phyloP scores from a whole-genome alignment of 148 eudicot genomes.

The Spergularia bocconei region DNA sequence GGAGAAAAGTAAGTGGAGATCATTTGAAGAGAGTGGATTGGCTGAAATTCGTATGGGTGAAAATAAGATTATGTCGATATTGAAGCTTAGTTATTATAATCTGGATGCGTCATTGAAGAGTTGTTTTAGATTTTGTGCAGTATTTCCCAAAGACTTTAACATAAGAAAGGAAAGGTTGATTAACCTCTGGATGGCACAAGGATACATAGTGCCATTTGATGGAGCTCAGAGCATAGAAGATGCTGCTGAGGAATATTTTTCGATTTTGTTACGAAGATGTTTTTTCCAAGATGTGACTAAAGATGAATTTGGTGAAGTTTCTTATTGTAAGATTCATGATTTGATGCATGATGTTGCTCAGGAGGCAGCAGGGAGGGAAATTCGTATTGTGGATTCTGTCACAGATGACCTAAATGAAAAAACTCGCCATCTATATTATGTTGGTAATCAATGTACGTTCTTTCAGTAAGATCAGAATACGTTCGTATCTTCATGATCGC shows the following conservation, averaged over 20 bases:
- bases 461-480: not conserved
- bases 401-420: not conserved
- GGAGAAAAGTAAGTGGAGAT: conserved; percentile 10
- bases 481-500: not conserved
- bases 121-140: conserved; percentile 22
- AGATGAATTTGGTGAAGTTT: not conserved
- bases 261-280: conserved; percentile 23
- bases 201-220: not conserved
- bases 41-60: not conserved
- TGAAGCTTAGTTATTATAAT: conserved; percentile 26
- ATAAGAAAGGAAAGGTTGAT: not conserved
- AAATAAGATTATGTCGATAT: conserved; percentile 14
- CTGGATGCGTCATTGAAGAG: conserved; percentile 13
- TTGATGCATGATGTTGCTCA: conserved; percentile 17
- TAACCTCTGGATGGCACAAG: conserved; percentile 29
- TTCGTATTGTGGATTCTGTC: not conserved
- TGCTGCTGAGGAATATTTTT: conserved; percentile 12
- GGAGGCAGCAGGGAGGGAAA: not conserved
- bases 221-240: conserved; percentile 20
- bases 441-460: not conserved
- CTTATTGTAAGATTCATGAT: conserved; percentile 1
- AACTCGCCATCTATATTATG: not conserved
- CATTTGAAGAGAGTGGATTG: conserved; percentile 4
- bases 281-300: conserved; percentile 22
- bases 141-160: conserved; percentile 13